Evolutionary conservation across 495 filamentous ascomycete genomes (phyloP).

Genomic region (Penicillium argentinense): DNA sequence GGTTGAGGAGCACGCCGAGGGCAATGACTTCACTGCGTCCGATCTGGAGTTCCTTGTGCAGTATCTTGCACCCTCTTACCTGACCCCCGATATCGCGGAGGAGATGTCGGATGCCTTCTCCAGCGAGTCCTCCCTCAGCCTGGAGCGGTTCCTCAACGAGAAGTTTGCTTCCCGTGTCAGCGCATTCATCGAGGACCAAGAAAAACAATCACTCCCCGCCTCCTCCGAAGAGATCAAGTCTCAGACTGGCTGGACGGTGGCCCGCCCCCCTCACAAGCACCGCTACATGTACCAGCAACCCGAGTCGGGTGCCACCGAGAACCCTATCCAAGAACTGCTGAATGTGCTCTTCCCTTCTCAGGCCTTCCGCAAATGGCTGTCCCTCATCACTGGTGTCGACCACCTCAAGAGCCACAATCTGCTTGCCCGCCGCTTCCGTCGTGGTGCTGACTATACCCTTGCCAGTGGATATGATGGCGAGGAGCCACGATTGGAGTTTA

Average conservation of each 20-base stretch:
- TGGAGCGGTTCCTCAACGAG: conserved; percentile 72
- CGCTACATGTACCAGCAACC: conserved; percentile 79
- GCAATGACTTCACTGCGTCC: conserved; percentile 61
- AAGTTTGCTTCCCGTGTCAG: conserved; percentile 71
- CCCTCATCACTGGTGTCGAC: conserved; percentile 73
- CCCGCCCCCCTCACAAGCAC: conserved; percentile 91
- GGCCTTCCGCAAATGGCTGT: conserved; percentile 90
- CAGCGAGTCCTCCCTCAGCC: conserved; percentile 76
- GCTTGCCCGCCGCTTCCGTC: conserved; percentile 79
- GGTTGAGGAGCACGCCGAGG: conserved; percentile 41
- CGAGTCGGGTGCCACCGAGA: conserved; percentile 32
- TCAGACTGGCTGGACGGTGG: conserved; percentile 65
- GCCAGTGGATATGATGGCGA: conserved; percentile 77
- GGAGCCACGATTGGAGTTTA: conserved; percentile 81
- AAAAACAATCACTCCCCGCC: conserved; percentile 45
- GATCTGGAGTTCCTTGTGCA: conserved; percentile 87
- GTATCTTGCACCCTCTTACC: conserved; percentile 83
- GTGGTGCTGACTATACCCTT: conserved; percentile 87
- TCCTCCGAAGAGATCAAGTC: conserved; percentile 59
- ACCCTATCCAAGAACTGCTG: conserved; percentile 74
- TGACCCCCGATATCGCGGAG: conserved; percentile 92
- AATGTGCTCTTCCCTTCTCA: conserved; percentile 75
- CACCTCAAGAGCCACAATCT: conserved; percentile 60
- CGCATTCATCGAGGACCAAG: conserved; percentile 64
- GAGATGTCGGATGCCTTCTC: conserved; percentile 74